Conservation (phyloP, 768 basidiomycete species). For the Tylopilus vinaceipallidus region DNA sequence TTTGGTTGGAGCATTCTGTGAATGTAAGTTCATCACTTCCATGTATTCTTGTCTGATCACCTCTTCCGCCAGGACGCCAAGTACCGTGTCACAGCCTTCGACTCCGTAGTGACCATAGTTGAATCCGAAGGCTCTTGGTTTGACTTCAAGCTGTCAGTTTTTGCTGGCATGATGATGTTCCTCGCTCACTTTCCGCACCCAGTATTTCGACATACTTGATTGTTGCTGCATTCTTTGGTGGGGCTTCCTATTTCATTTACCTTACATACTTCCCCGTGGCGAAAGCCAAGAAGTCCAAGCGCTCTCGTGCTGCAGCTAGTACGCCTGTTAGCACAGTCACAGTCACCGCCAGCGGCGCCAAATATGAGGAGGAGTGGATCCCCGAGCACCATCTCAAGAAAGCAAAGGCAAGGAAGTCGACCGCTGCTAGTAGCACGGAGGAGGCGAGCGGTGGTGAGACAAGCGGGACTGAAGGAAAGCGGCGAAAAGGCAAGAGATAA, state of each 20-base stretch:
- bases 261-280: conserved; percentile 60
- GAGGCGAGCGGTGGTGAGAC: conserved; percentile 65
- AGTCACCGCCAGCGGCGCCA: conserved; percentile 57
- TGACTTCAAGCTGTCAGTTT: conserved; percentile 76
- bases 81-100: conserved; percentile 67
- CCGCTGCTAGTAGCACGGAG: conserved; percentile 55
- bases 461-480: conserved; percentile 54
- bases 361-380: conserved; percentile 89
- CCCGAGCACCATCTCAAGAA: conserved; percentile 86
- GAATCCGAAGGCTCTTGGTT: conserved; percentile 77
- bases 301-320: conserved; percentile 44
- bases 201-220: conserved; percentile 72
- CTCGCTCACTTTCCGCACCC: conserved; percentile 1
- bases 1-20: conserved; percentile 71
- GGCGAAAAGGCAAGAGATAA: conserved; percentile 50
- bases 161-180: not conserved
- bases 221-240: conserved; percentile 60
- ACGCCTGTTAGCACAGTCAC: conserved; percentile 57
- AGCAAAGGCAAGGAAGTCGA: conserved; percentile 48
- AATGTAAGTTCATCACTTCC: conserved; percentile 47
- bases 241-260: conserved; percentile 63
- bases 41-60: not conserved
- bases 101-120: conserved; percentile 74
- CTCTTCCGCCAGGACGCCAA: conserved; percentile 43
- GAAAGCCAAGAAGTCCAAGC: conserved; percentile 52